A percentile compares a stretch with the other conserved stretches of the same genome.
phyloP scores from a whole-genome alignment of 176 grass and related monocot genomes.

The Tillandsia leiboldiana region DNA sequence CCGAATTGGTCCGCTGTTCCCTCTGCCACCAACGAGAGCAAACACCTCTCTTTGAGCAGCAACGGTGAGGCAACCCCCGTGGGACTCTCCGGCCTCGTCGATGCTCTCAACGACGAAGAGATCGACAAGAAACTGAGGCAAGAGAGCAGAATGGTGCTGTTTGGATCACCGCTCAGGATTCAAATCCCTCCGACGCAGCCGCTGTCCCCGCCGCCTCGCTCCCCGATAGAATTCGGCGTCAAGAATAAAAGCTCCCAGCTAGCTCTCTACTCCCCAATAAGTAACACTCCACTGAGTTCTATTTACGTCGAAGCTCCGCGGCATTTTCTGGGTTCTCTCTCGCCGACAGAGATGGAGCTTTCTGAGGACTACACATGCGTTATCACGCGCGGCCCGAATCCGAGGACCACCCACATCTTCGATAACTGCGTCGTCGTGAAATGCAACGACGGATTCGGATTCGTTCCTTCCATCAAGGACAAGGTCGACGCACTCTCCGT shows the following conservation, averaged over 20 bases:
- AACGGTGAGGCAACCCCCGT: constrained; percentile 13
- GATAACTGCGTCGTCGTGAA: constrained; percentile 41
- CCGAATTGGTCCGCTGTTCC: background rate
- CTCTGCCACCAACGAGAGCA: background rate
- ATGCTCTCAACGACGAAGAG: constrained; percentile 30
- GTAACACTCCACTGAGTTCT: background rate
- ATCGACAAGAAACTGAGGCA: background rate
- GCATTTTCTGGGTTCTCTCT: constrained; percentile 12
- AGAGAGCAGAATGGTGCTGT: constrained; percentile 18
- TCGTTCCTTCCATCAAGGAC: constrained; percentile 11
- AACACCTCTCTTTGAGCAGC: constrained; percentile 13
- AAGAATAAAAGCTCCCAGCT: constrained; percentile 25
- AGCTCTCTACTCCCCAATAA: background rate
- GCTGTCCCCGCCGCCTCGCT: constrained; percentile 1
- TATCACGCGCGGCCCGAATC: constrained; percentile 45
- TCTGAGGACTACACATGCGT: constrained; percentile 80
- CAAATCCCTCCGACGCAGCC: constrained; percentile 16
- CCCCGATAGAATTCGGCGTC: constrained; percentile 28
- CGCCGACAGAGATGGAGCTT: constrained; percentile 38
- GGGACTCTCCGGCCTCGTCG: constrained; percentile 44
- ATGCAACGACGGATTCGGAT: constrained; percentile 9
- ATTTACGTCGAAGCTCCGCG: background rate
- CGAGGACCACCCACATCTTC: constrained; percentile 60
- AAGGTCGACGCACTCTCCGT: background rate
- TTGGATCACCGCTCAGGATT: constrained; percentile 30